Evolutionary conservation across 75 land plant genomes (phyloP).

Genomic region (Sequoia sempervirens): DNA sequence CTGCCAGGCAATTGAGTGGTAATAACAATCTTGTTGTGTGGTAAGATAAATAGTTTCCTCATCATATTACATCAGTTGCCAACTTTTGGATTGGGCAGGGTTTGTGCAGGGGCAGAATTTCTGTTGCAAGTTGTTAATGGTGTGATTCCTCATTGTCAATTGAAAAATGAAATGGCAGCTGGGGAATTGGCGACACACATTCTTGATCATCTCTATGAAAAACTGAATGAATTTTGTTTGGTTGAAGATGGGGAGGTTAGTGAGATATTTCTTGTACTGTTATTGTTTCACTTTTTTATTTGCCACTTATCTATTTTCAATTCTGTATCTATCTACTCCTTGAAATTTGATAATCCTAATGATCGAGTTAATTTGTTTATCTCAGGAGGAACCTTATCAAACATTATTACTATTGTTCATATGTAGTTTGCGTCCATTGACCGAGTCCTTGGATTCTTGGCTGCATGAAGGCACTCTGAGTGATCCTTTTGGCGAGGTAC

Average conservation of each 20-base stretch:
- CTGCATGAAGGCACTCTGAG: slow-evolving; percentile 86
- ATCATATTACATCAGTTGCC: background rate
- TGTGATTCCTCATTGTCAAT: slow-evolving; percentile 51
- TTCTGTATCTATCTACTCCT: background rate
- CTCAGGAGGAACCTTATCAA: slow-evolving; percentile 81
- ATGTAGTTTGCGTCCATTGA: slow-evolving; percentile 71
- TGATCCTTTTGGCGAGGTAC: slow-evolving; percentile 95
- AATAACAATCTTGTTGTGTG: background rate
- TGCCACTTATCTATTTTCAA: background rate
- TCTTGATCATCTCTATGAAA: slow-evolving; percentile 66
- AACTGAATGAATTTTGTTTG: slow-evolving; percentile 70
- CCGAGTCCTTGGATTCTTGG: slow-evolving; percentile 82
- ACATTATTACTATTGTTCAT: slow-evolving; percentile 70
- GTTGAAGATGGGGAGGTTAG: slow-evolving; percentile 90
- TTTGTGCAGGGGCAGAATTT: slow-evolving; percentile 88
- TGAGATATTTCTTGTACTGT: slow-evolving; percentile 2
- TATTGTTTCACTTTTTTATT: slow-evolving; percentile 1
- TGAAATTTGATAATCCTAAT: background rate
- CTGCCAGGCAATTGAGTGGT: background rate
- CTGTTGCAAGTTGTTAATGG: slow-evolving; percentile 60
- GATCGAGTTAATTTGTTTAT: slow-evolving; percentile 6
- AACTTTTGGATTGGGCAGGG: slow-evolving; percentile 38
- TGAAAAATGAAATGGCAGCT: slow-evolving; percentile 30
- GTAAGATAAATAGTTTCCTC: background rate
- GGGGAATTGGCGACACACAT: slow-evolving; percentile 65